These are phyloP conservation scores for Pleurotus citrinopileatus DNA, from an alignment of 768 basidiomycete species.

Conservation along the genomic window DNA sequence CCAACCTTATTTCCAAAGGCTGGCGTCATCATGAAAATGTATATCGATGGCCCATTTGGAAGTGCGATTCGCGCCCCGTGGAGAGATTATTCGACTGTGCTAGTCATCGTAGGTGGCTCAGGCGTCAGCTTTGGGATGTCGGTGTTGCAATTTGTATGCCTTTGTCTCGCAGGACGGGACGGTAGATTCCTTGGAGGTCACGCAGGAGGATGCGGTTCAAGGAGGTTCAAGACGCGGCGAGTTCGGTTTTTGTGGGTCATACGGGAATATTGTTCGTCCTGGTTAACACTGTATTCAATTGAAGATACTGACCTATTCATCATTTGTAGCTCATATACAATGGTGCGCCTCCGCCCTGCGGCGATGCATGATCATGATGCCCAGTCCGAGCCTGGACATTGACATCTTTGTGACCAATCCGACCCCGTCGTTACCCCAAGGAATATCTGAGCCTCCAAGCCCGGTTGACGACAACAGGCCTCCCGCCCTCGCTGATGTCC, in stretches of 20 bases:
- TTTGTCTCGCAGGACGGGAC: slow-evolving; percentile 55
- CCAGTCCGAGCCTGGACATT: slow-evolving; percentile 48
- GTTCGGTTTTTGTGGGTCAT: slow-evolving; percentile 78
- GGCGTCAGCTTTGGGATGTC: slow-evolving; percentile 73
- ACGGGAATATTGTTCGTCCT: slow-evolving; percentile 64
- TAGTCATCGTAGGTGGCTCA: slow-evolving; percentile 70
- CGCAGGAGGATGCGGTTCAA: slow-evolving; percentile 39
- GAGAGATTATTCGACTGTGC: slow-evolving; percentile 53
- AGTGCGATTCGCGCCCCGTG: slow-evolving; percentile 58
- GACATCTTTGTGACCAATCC: slow-evolving; percentile 74
- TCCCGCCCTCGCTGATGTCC: not conserved
- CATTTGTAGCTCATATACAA: slow-evolving; percentile 58
- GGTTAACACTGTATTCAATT: not conserved
- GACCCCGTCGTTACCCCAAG: not conserved
- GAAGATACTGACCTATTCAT: not conserved
- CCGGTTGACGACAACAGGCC: not conserved
- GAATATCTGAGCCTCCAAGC: not conserved
- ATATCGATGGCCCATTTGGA: slow-evolving; percentile 70
- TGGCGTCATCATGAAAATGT: slow-evolving; percentile 54
- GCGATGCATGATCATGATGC: slow-evolving; percentile 56
- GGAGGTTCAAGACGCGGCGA: slow-evolving; percentile 41
- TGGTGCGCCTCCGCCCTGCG: slow-evolving; percentile 72
- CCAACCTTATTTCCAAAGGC: slow-evolving; percentile 30
- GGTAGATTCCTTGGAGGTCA: slow-evolving; percentile 45
- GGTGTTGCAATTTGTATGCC: slow-evolving; percentile 61